Evolutionary conservation across 441 rosid species (phyloP).

Genomic region (Gossypium lobatum): DNA sequence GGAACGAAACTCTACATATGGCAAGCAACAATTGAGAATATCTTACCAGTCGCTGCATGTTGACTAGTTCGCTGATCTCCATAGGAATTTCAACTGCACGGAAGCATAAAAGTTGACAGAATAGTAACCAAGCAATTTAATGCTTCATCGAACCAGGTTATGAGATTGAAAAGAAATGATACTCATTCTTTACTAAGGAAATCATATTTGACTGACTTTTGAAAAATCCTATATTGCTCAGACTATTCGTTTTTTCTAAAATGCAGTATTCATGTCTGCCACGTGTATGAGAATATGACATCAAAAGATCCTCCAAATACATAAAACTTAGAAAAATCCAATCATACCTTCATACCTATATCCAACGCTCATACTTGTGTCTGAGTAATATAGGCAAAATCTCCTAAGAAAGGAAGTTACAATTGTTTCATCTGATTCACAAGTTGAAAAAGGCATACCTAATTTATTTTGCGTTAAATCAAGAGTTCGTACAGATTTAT

Average conservation of each 20-base stretch:
- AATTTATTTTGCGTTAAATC: slow-evolving; percentile 81
- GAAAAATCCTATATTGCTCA: not conserved
- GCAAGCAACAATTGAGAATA: not conserved
- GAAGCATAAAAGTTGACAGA: slow-evolving; percentile 5
- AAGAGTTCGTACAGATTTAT: slow-evolving; percentile 70
- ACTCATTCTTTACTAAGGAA: not conserved
- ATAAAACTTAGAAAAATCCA: not conserved
- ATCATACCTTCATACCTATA: not conserved
- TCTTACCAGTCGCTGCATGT: slow-evolving; percentile 90
- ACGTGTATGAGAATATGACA: not conserved
- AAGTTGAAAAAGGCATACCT: slow-evolving; percentile 32
- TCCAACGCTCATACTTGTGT: not conserved
- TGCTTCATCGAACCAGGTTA: not conserved
- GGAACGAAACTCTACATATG: not conserved
- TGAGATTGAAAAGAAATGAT: not conserved
- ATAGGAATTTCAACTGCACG: slow-evolving; percentile 75
- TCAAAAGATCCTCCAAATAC: not conserved
- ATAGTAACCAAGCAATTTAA: slow-evolving; percentile 3
- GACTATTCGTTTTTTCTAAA: not conserved
- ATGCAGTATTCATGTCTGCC: not conserved
- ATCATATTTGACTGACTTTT: not conserved
- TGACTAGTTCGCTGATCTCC: slow-evolving; percentile 69
- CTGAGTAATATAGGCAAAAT: not conserved
- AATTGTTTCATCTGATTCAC: not conserved
- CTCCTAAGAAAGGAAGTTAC: not conserved